Base-by-base conservation (phyloP, 2,329 filamentous ascomycete species). In the Saccharata proteae region DNA sequence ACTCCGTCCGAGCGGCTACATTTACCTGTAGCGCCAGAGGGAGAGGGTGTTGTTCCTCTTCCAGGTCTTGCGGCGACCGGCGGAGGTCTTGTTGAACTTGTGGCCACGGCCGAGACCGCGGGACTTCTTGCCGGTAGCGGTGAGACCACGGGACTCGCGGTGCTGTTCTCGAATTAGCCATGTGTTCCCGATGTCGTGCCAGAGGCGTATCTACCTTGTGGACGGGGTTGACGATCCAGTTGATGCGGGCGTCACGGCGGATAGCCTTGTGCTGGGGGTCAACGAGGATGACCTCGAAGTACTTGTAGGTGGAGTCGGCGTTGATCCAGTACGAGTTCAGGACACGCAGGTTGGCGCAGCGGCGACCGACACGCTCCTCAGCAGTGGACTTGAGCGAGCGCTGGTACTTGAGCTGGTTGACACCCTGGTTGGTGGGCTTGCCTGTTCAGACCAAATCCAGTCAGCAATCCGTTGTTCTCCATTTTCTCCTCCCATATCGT, bases 321-420 rank as follows among this genome's bases (percentile, higher is more conserved):
- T 98, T 98, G 75, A 98, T 84, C 92, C 92, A 98, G 86, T 98
- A 98, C 45, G 88, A 96, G 82, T 98, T 98, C 59, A 98, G 81
- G 60, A 98, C 90, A 61, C 90, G 85, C 65, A 98, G 70, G 73
- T 98, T 98, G 69, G 86, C 85, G 74, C 86, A 94, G 64, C 88
- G 86, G 67, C 86, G 86, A 59, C 92, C 90, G 62, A 98, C 88
- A 81, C 90, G 90, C 80, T 98, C 90, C 76, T 98, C 92, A 55
- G 92, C 92, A 55, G 90, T 98, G 55, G 88, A 75, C 67, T 80
- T 81, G 64, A 96, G 86, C 50, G 90, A 96, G 65, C 88, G 84
- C 79, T 98, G 92, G 81, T 96, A 98, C 78, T 98, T 98, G 64
- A 98, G 85, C 77, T 98, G 90, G 80, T 98, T 98, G 55, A 98